Conservation (phyloP, 495 filamentous ascomycete genomes). For the Trichoderma parareesei region DNA sequence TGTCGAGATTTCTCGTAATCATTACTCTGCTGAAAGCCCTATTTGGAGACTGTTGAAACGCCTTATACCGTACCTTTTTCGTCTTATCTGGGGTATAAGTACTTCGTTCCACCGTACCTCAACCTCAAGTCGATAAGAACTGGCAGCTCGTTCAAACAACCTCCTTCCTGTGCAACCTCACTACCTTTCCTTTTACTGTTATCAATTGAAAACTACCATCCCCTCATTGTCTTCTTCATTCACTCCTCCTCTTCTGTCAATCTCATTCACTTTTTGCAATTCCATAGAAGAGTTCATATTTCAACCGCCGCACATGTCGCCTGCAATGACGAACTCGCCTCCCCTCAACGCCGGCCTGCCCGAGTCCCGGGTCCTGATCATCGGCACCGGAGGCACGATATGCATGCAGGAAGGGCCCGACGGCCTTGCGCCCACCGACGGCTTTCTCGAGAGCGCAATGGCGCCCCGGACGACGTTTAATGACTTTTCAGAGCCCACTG, state of each 20-base stretch:
- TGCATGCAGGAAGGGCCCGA: slow-evolving; percentile 74
- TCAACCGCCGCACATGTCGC: neutral
- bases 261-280: neutral
- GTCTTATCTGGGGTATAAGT: neutral
- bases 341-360: slow-evolving; percentile 22
- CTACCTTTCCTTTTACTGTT: no score
- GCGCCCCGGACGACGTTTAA: slow-evolving; percentile 83
- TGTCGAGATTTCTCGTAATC: neutral
- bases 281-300: no score
- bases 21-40: neutral
- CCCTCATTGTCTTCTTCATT: neutral
- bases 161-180: no score
- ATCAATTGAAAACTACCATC: no score
- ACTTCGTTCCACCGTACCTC: neutral
- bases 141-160: no score
- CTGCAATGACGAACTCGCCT: neutral
- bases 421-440: slow-evolving; percentile 62
- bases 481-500: slow-evolving; percentile 55
- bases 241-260: neutral
- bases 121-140: neutral
- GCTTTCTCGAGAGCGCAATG: slow-evolving; percentile 79
- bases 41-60: neutral
- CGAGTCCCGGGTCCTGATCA: slow-evolving; percentile 77
- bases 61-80: neutral
- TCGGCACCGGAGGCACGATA: slow-evolving; percentile 94